Evolutionary conservation across 192 early-diverging fungal genomes (phyloP).

Genomic region (Coemansia pectinata): DNA sequence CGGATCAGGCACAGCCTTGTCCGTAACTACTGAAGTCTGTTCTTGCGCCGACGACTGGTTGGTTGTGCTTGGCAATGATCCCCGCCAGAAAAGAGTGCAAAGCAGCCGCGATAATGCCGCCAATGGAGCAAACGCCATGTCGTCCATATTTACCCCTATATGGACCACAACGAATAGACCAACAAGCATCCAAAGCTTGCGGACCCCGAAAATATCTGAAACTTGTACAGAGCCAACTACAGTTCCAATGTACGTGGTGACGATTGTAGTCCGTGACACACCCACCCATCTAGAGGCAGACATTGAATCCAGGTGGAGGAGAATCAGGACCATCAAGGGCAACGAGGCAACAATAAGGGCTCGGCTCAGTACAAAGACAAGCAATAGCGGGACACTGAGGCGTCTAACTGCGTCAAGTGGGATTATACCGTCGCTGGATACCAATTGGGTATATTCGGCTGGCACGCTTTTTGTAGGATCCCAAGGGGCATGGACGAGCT

Average conservation of each 20-base stretch:
- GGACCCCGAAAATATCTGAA: background rate
- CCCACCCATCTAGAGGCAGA: background rate
- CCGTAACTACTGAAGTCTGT: background rate
- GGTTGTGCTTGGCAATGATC: background rate
- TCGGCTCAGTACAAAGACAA: background rate
- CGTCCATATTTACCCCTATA: background rate
- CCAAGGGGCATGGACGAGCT: background rate
- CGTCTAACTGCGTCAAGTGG: background rate
- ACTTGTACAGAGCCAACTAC: background rate
- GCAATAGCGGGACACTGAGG: background rate
- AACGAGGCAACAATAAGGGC: background rate
- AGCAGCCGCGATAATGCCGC: background rate
- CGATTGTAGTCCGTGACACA: background rate
- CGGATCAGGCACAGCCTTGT: background rate
- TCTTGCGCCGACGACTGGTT: background rate
- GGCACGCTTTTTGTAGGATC: background rate
- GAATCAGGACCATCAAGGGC: background rate
- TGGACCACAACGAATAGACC: background rate
- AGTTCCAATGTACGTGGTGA: background rate
- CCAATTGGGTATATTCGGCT: background rate
- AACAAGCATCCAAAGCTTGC: background rate
- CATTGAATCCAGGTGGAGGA: background rate
- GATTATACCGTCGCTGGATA: background rate
- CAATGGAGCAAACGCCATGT: background rate
- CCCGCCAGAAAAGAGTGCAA: background rate